Conservation (phyloP, 495 filamentous ascomycete species). For the Lophiostoma macrostomum region DNA sequence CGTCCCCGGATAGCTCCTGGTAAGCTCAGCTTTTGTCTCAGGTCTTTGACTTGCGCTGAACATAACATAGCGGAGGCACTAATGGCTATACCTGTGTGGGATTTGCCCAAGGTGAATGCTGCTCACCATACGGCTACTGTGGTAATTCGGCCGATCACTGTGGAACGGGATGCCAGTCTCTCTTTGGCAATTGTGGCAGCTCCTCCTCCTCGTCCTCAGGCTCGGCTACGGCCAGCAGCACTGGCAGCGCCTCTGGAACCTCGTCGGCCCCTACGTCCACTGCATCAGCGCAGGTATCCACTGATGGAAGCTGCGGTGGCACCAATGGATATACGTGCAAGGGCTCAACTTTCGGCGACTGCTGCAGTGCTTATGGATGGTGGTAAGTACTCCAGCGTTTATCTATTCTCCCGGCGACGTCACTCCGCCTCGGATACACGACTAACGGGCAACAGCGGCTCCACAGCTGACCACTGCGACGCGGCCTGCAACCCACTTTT, state of each 20-base stretch:
- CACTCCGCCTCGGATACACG: too few relatives aligned
- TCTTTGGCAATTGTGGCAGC: conserved; percentile 48
- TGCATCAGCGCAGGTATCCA: too few relatives aligned
- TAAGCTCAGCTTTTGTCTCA: background rate
- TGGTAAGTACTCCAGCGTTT: too few relatives aligned
- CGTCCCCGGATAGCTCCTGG: conserved; percentile 42
- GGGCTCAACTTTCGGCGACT: too few relatives aligned
- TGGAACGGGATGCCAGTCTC: conserved; percentile 48
- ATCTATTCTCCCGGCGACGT: too few relatives aligned
- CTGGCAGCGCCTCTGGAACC: background rate
- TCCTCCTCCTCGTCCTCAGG: background rate
- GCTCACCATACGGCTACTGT: conserved; percentile 33
- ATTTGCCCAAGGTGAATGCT: conserved; percentile 12
- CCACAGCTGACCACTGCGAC: too few relatives aligned
- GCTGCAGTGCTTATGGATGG: too few relatives aligned
- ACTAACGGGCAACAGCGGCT: too few relatives aligned
- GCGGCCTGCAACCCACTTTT: too few relatives aligned
- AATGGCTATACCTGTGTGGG: conserved; percentile 24
- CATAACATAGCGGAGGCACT: conserved; percentile 11
- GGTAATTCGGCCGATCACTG: conserved; percentile 47
- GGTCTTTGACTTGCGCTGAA: background rate
- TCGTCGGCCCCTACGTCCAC: background rate
- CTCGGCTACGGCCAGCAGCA: too few relatives aligned
- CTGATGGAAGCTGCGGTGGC: too few relatives aligned
- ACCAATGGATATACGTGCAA: too few relatives aligned